These are phyloP conservation scores for Neofusicoccum laricinum DNA, from an alignment of 2,329 filamentous ascomycete genomes.

Conservation along the genomic window DNA sequence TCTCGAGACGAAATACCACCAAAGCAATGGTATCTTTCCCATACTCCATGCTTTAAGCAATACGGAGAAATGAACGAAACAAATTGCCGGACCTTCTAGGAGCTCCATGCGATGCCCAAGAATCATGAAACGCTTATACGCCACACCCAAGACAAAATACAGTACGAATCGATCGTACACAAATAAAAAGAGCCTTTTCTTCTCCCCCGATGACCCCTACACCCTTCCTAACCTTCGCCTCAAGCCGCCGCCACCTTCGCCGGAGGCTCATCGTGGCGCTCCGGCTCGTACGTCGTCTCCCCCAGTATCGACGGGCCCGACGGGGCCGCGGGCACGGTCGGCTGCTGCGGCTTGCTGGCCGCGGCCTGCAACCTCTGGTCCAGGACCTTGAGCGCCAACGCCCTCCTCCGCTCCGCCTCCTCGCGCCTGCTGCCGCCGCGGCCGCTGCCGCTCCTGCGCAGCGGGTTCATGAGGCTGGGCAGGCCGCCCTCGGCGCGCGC, in stretches of 20 bases:
- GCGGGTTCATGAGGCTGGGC: slow-evolving; percentile 55
- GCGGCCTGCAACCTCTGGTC: slow-evolving; percentile 91
- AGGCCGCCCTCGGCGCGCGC: slow-evolving; percentile 60
- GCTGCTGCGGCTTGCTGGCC: slow-evolving; percentile 46
- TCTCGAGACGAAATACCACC: slow-evolving; percentile 6
- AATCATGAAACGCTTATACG: neutral
- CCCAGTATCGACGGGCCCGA: slow-evolving; percentile 36
- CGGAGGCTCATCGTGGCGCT: slow-evolving; percentile 28
- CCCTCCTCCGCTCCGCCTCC: slow-evolving; percentile 85
- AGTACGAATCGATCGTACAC: slow-evolving; percentile 1
- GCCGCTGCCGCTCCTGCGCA: slow-evolving; percentile 39
- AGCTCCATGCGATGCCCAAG: neutral
- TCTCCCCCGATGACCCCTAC: neutral
- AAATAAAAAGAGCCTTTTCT: neutral
- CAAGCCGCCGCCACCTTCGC: neutral
- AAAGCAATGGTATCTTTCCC: slow-evolving; percentile 14
- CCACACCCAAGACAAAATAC: neutral
- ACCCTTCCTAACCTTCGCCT: neutral
- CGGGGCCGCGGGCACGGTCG: slow-evolving; percentile 41
- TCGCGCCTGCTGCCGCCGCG: slow-evolving; percentile 66
- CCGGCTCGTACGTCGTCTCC: slow-evolving; percentile 43
- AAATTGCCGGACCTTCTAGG: neutral
- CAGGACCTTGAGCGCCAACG: slow-evolving; percentile 83
- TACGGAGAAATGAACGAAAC: neutral
- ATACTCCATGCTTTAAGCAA: slow-evolving; percentile 9